These are phyloP conservation scores for Gossypium raimondii DNA, from an alignment of 345 rosid species.

Conservation along the genomic window DNA sequence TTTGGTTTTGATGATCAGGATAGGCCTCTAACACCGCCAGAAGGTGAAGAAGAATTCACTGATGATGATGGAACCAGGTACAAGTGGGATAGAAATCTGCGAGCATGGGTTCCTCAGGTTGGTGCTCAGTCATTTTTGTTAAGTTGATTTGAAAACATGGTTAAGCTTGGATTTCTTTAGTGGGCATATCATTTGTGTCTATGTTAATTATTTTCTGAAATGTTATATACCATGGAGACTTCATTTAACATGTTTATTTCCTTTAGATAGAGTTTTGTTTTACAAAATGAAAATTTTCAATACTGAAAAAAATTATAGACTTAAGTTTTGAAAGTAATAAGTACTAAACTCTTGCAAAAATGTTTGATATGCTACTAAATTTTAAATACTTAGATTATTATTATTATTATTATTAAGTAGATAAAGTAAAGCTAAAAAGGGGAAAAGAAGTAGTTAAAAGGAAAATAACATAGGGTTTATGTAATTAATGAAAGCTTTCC, in stretches of 20 bases:
- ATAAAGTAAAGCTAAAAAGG: not conserved
- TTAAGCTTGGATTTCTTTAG: not conserved
- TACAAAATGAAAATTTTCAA: not conserved
- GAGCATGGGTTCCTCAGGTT: constrained; percentile 98
- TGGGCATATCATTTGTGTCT: not conserved
- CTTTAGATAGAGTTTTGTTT: not conserved
- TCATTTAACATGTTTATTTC: not conserved
- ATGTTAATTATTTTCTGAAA: not conserved
- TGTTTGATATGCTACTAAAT: not conserved
- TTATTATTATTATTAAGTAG: not conserved
- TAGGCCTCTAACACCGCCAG: constrained; percentile 61
- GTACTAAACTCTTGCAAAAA: not conserved
- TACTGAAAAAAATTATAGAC: not conserved
- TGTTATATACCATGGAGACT: not conserved
- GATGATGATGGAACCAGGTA: constrained; percentile 93
- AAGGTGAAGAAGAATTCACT: constrained; percentile 86
- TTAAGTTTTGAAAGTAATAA: not conserved
- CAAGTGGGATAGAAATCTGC: constrained; percentile 70
- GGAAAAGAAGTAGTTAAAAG: not conserved
- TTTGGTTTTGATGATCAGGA: constrained; percentile 33
- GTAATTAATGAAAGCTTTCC: not conserved
- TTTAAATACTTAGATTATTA: not conserved
- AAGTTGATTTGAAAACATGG: constrained; percentile 6
- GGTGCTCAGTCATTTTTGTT: constrained; percentile 15
- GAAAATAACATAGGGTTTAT: not conserved